These are phyloP conservation scores for Lunularia cruciata DNA, from an alignment of 225 moss, liverwort and hornwort species.

Conservation along the genomic window DNA sequence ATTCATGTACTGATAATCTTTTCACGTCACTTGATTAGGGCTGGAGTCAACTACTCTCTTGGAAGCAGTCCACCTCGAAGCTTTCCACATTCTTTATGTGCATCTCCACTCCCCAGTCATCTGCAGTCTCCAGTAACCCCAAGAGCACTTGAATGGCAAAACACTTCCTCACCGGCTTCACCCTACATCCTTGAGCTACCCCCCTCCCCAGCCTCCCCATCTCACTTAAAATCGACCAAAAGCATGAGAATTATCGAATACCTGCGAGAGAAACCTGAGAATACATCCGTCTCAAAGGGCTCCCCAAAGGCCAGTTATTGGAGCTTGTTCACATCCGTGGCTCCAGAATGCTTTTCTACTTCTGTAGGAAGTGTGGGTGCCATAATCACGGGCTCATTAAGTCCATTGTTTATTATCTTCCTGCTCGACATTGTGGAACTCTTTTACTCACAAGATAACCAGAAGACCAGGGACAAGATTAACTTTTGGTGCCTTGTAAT, in stretches of 20 bases:
- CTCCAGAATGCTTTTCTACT: constrained; percentile 4
- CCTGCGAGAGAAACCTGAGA: constrained; percentile 17
- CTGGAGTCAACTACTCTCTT: constrained; percentile 6
- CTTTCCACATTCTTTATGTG: constrained; percentile 24
- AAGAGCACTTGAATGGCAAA: constrained; percentile 16
- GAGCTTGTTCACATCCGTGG: constrained; percentile 25
- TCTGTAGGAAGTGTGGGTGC: constrained; percentile 32
- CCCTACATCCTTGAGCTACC: constrained; percentile 38
- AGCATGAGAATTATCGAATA: constrained; percentile 29
- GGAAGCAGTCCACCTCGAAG: constrained; percentile 33
- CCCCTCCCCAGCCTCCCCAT: constrained; percentile 33
- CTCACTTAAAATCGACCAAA: neutral
- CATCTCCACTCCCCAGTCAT: constrained; percentile 32
- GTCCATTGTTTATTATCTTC: constrained; percentile 27
- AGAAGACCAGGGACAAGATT: constrained; percentile 17
- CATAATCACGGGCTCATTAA: constrained; percentile 30
- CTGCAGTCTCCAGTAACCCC: constrained; percentile 38
- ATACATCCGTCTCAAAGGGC: neutral
- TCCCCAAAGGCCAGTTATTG: constrained; percentile 16
- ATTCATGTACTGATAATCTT: too few relatives aligned
- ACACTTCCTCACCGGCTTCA: constrained; percentile 25
- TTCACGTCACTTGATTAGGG: neutral
- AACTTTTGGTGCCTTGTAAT: constrained; percentile 34
- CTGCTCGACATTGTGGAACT: constrained; percentile 28
- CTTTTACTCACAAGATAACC: constrained; percentile 20